A percentile compares a stretch with the other conserved stretches of the same genome.
phyloP scores from a whole-genome alignment of 1,139 yeast genomes.

The Taphrina confusa region DNA sequence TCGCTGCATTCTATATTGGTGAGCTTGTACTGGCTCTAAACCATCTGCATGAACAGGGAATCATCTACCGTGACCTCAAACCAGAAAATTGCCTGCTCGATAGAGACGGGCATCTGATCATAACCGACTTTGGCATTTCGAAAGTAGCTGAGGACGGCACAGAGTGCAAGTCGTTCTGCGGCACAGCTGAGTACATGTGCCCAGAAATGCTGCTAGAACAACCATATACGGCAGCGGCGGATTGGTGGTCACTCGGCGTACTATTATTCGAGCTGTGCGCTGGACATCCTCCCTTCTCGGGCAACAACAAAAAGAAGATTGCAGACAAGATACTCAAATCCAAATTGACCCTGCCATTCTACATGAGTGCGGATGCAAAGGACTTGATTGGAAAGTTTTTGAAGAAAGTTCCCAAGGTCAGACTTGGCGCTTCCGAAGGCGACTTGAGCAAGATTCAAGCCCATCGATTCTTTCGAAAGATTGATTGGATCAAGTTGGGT shows the following conservation, averaged over 20 bases:
- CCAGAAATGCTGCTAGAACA: slow-evolving; percentile 87
- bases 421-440: slow-evolving; percentile 56
- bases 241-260: slow-evolving; percentile 97
- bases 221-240: slow-evolving; percentile 83
- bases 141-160: slow-evolving; percentile 90
- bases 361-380: slow-evolving; percentile 79
- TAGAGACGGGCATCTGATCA: slow-evolving; percentile 89
- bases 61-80: slow-evolving; percentile 93
- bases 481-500: slow-evolving; percentile 71
- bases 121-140: slow-evolving; percentile 96
- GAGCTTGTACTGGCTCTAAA: slow-evolving; percentile 88
- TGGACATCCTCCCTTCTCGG: slow-evolving; percentile 93
- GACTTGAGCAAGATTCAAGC: slow-evolving; percentile 70
- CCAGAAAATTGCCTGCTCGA: slow-evolving; percentile 89
- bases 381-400: slow-evolving; percentile 73
- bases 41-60: slow-evolving; percentile 92
- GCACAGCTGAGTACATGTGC: slow-evolving; percentile 57
- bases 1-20: slow-evolving; percentile 89
- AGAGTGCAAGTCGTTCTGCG: slow-evolving; percentile 74
- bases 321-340: slow-evolving; percentile 77
- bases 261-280: slow-evolving; percentile 82
- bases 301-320: slow-evolving; percentile 78
- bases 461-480: slow-evolving; percentile 76
- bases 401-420: slow-evolving; percentile 70
- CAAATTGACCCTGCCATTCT: slow-evolving; percentile 75